Evolutionary conservation across 306 rosid species (phyloP), one percentile per base, ranked within the genome.

Genomic region (Delonix regia): DNA sequence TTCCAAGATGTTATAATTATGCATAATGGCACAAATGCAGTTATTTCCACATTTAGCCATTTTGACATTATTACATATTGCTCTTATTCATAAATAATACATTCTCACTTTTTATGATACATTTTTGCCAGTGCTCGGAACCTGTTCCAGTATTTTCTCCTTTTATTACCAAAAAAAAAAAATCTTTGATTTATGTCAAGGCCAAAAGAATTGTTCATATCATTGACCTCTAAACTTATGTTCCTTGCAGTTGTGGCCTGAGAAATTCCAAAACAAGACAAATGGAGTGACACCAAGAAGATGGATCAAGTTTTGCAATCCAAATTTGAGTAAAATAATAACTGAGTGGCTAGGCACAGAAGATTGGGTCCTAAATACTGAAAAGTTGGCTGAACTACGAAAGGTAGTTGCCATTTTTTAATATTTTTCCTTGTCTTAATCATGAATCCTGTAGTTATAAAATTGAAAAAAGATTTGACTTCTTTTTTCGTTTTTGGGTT

Each of bases 211-310:
- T 12, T 65, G n/a, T 47, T 80, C 67, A 34, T 74, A 67, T 69
- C 19, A 67, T 72, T 81, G 83, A 83, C 73, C 83, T 83, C 69
- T 30, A 63, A 47, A 39, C 59, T 27, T 73, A 47, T 51, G 53
- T 73, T 60, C 85, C 80, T 86, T 81, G 84, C 87, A 95, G 99
- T 86, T 95, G 73, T 95, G 98, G 99, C 99, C 99, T 25, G 86
- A 86, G 70, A 95, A 95, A 82, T 95, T 95, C 84, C 99, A 95
- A 83, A 95, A 95, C 84, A 95, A 95, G 86, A 95, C 99, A 81
- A 95, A 95, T 84, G 99, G 99, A 33, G 99, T 95, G 75, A 95
- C 99, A 39, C 98, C 99, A 24, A 87, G 99, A 88, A 89, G 99
- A 85, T 95, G 99, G 99, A 91, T 95, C 83, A 86, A 88, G 82